Evolutionary conservation across 345 rosid genomes (phyloP), one percentile per base, ranked within the genome.

Genomic region (Combretum micranthum): DNA sequence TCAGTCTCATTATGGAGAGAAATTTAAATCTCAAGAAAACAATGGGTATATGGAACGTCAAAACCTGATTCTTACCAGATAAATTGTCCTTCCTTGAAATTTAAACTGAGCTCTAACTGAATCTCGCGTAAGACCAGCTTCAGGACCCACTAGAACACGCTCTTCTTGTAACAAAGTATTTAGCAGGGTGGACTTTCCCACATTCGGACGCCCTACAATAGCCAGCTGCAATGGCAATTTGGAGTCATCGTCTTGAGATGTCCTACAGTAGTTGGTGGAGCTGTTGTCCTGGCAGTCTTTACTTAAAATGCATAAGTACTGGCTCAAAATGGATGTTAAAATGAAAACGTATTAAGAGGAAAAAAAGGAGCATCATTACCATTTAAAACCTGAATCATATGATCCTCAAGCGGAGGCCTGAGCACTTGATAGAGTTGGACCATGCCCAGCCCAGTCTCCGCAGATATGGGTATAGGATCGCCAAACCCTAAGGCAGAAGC

Each of bases 391-490:
- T 71, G 65, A 58, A 75, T 69, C 80, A 80, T 79, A 72, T 77
- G 77, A 60, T 74, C 83, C 75, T 85, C 96, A 48, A 89, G 74
- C 50, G 66, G 57, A 65, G 94, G 94, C 52, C 63, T 75, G 39
- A 93, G 97, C 66, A 78, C 80, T 62, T 84, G 78, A 61, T 83
- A 82, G 57, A 93, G 97, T 60, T 84, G 72, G 4, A 77, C 79
- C 97, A 89, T 87, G 54, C 99, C 97, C 18, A 89, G 77, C 48
- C 99, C 99, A 14, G 99, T 93, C 77, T 93, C 99, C 0, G 99
- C 96, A 53, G 97, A 89, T 59, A 93, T 80, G 52, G 96, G 90
- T 58, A 85, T 85, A 32, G 97, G 92, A 37, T 89, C 92, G 12
- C 99, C 92, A 72, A 89, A 93, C 50, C 99, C 97, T 32, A 93